These are phyloP conservation scores for Drosera capensis DNA, from an alignment of 148 eudicot genomes.

Conservation along the genomic window DNA sequence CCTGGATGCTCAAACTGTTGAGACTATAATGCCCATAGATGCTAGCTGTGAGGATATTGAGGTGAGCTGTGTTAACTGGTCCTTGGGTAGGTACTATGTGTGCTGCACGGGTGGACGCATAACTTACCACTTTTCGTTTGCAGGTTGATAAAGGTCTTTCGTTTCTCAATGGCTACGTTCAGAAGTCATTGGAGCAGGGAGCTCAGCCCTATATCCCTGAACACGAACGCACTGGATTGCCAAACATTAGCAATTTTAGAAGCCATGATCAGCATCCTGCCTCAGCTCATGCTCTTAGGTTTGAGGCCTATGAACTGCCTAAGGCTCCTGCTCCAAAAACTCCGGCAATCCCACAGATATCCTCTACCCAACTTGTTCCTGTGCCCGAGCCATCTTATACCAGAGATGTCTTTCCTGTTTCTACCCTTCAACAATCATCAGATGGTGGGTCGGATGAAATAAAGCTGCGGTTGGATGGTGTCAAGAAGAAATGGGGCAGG, in stretches of 20 bases:
- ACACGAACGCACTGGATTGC: conserved; percentile 42
- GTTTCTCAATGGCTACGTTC: conserved; percentile 58
- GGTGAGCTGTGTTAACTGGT: conserved; percentile 27
- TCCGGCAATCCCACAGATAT: conserved; percentile 21
- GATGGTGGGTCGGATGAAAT: conserved; percentile 47
- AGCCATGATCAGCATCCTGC: conserved; percentile 42
- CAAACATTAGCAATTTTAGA: conserved; percentile 34
- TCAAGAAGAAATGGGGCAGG: conserved; percentile 91
- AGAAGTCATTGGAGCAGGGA: conserved; percentile 56
- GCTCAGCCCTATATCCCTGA: conserved; percentile 92
- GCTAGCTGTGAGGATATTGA: conserved; percentile 93
- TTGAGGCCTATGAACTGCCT: conserved; percentile 91
- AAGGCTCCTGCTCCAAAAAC: conserved; percentile 36
- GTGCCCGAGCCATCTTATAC: conserved; percentile 46
- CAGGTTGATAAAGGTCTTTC: conserved; percentile 74
- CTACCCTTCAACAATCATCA: conserved; percentile 19
- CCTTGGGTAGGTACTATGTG: no score
- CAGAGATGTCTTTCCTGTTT: conserved; percentile 24
- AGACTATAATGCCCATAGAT: conserved; percentile 66
- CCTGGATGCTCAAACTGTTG: conserved; percentile 53
- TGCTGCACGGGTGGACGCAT: background rate
- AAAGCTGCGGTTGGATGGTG: conserved; percentile 80
- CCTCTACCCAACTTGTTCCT: conserved; percentile 68
- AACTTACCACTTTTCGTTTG: conserved; percentile 9
- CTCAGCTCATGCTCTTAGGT: conserved; percentile 67